These are phyloP conservation scores for Tuber aestivum DNA, from an alignment of 495 filamentous ascomycete species.

Conservation along the genomic window DNA sequence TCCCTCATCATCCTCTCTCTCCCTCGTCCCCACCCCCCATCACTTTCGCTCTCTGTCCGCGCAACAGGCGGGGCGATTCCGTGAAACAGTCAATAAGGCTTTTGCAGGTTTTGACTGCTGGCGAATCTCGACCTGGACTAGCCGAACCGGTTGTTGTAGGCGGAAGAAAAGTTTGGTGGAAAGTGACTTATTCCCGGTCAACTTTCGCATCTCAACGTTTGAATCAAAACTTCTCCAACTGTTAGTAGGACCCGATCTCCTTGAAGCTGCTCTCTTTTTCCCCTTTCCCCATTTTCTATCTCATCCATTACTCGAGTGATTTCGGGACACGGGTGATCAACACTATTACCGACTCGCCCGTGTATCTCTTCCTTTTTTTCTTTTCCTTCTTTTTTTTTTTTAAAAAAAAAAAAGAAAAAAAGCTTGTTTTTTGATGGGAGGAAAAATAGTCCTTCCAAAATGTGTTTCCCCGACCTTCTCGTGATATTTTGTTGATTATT, in stretches of 20 bases:
- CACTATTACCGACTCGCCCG: background rate
- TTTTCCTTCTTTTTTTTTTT: background rate
- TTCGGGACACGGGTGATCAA: slow-evolving; percentile 9
- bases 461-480: background rate
- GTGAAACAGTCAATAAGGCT: slow-evolving; percentile 31
- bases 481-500: slow-evolving; percentile 21
- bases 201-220: slow-evolving; percentile 21
- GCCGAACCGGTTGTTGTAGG: slow-evolving; percentile 28
- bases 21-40: slow-evolving; percentile 22
- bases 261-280: slow-evolving; percentile 22
- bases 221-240: slow-evolving; percentile 38
- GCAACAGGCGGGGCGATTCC: slow-evolving; percentile 37
- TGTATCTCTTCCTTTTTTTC: background rate
- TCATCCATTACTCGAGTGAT: slow-evolving; percentile 1
- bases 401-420: background rate
- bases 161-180: slow-evolving; percentile 34
- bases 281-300: slow-evolving; percentile 2
- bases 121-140: slow-evolving; percentile 41
- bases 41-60: slow-evolving; percentile 25
- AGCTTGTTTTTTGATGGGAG: background rate
- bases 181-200: slow-evolving; percentile 29
- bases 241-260: slow-evolving; percentile 36
- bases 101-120: slow-evolving; percentile 36
- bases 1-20: slow-evolving; percentile 29
- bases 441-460: background rate